A percentile compares a stretch with the other conserved stretches of the same genome.
These are phyloP conservation scores for Paecilomyces variotii DNA, from an alignment of 2,329 filamentous ascomycete genomes.

Conservation along the genomic window DNA sequence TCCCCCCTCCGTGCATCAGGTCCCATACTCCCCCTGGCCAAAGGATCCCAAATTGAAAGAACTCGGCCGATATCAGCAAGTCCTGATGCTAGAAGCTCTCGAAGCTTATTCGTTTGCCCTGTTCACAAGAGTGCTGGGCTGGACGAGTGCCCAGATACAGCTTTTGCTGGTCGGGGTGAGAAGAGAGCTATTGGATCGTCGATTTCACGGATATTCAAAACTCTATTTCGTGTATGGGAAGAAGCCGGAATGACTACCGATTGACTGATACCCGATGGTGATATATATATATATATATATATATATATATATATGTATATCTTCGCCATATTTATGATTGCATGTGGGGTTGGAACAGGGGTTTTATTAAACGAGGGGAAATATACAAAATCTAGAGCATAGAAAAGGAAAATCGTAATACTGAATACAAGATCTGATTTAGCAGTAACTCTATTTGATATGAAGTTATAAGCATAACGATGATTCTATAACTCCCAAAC, in stretches of 20 bases:
- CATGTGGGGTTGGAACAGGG: no score
- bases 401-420: no score
- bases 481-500: no score
- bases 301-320: no score
- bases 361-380: no score
- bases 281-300: neutral
- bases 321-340: no score
- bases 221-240: slow-evolving; percentile 10
- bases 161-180: slow-evolving; percentile 24
- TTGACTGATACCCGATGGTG: neutral
- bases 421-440: no score
- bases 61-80: slow-evolving; percentile 28
- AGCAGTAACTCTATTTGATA: no score
- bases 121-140: slow-evolving; percentile 21
- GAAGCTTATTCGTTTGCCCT: slow-evolving; percentile 17
- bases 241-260: slow-evolving; percentile 1
- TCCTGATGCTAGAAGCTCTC: slow-evolving; percentile 15
- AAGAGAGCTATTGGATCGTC: slow-evolving; percentile 22
- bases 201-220: slow-evolving; percentile 21
- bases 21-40: slow-evolving; percentile 23
- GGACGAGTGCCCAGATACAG: slow-evolving; percentile 22
- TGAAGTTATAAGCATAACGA: no score
- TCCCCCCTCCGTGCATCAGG: neutral
- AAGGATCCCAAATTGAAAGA: slow-evolving; percentile 42
- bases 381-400: no score